Conservation (phyloP, 495 filamentous ascomycete genomes). For the Parachaetomium inaequale region DNA sequence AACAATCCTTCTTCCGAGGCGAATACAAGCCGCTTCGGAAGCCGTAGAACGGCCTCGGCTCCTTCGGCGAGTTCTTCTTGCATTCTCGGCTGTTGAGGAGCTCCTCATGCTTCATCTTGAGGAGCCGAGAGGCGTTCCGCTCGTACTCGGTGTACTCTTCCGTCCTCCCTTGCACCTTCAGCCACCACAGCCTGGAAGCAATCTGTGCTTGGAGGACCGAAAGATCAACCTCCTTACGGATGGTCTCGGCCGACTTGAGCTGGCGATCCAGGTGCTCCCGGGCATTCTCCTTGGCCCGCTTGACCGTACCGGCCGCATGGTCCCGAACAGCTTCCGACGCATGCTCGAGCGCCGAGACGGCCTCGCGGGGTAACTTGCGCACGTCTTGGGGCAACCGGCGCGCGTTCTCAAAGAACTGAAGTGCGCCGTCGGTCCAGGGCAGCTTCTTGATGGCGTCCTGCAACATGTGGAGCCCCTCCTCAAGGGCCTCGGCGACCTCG, state of each 20-base stretch:
- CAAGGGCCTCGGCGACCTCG: constrained; percentile 33
- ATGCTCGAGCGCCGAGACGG: constrained; percentile 30
- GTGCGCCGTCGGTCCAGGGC: constrained; percentile 34
- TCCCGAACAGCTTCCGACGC: constrained; percentile 26
- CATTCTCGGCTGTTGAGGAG: not conserved
- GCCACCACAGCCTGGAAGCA: constrained; percentile 47
- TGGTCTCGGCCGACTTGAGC: constrained; percentile 23
- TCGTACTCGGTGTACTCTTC: constrained; percentile 42
- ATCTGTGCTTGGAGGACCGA: constrained; percentile 43
- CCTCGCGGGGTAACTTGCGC: constrained; percentile 34
- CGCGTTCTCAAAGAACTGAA: constrained; percentile 34
- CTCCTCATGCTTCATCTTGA: constrained; percentile 32
- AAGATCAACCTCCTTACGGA: constrained; percentile 33
- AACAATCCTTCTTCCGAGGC: constrained; percentile 1
- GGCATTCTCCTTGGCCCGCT: constrained; percentile 24
- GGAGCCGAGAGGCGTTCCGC: constrained; percentile 36
- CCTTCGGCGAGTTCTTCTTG: not conserved
- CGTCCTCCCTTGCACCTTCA: constrained; percentile 40
- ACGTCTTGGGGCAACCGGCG: not conserved
- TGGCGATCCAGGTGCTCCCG: constrained; percentile 25
- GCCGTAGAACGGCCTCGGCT: not conserved
- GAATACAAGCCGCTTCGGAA: not conserved
- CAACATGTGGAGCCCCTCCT: constrained; percentile 40
- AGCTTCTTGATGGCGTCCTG: constrained; percentile 36
- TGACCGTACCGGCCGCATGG: constrained; percentile 22